Percentiles rank a stretch among this genome's conserved stretches.
These are phyloP conservation scores for Peziza echinospora DNA, from an alignment of 495 filamentous ascomycete genomes.

Conservation along the genomic window DNA sequence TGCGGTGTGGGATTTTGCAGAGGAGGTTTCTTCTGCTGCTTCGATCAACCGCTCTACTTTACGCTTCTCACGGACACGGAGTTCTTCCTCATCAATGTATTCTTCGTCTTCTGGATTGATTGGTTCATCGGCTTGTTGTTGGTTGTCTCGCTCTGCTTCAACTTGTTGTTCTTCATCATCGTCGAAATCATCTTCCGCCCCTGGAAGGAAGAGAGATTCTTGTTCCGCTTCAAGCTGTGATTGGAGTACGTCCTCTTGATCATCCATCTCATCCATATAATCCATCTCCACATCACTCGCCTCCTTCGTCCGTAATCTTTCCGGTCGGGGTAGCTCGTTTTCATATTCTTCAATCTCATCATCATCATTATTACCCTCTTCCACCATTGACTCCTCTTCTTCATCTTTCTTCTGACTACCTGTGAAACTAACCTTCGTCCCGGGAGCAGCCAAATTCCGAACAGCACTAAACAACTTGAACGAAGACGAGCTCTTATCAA, in stretches of 20 bases:
- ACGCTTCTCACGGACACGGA: constrained; percentile 32
- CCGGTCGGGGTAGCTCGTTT: background rate
- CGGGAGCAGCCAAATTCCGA: constrained; percentile 56
- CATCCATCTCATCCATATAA: constrained; percentile 14
- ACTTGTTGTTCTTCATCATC: constrained; percentile 10
- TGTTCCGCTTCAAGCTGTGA: background rate
- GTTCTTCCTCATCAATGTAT: constrained; percentile 33
- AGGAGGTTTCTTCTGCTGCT: constrained; percentile 37
- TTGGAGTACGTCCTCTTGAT: constrained; percentile 5
- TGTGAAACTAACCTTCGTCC: constrained; percentile 23
- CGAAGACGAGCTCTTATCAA: background rate
- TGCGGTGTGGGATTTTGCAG: constrained; percentile 2
- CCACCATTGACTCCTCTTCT: constrained; percentile 20
- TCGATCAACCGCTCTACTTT: constrained; percentile 40
- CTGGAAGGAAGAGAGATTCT: constrained; percentile 9
- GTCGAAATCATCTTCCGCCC: constrained; percentile 2
- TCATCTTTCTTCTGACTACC: constrained; percentile 16
- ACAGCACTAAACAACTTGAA: constrained; percentile 32
- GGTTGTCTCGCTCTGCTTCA: too few species aligned
- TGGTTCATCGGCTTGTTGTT: too few species aligned
- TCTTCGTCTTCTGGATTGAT: constrained; percentile 23
- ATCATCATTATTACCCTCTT: constrained; percentile 21
- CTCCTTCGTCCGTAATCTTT: constrained; percentile 16
- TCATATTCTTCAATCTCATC: constrained; percentile 9
- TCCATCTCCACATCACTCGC: constrained; percentile 20